Percentiles rank a stretch among this genome's conserved stretches.
These are phyloP conservation scores for Cryptococcus sp. DNA, from an alignment of 1,284 basidiomycete genomes.

Conservation along the genomic window DNA sequence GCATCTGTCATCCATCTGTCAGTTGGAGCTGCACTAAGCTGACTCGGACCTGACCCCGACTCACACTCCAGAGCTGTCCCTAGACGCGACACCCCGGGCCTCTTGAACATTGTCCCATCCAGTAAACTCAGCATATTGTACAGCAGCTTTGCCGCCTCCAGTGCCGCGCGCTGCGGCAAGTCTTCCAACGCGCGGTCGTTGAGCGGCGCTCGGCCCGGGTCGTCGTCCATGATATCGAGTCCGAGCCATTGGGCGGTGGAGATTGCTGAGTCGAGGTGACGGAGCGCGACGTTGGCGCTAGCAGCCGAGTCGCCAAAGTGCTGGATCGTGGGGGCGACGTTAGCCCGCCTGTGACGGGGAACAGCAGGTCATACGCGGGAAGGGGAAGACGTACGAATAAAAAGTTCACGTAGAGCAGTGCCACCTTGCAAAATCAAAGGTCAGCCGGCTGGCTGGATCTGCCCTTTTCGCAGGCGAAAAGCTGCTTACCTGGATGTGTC, in stretches of 20 bases:
- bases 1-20: neutral
- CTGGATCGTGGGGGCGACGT: slow-evolving; percentile 1
- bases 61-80: neutral
- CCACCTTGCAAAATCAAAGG: slow-evolving; percentile 1
- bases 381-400: slow-evolving; percentile 15
- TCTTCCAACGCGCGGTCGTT: slow-evolving; percentile 9
- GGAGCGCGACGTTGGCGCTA: slow-evolving; percentile 17
- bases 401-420: slow-evolving; percentile 16
- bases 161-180: neutral
- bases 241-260: slow-evolving; percentile 22
- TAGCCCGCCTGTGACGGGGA: neutral
- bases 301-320: slow-evolving; percentile 21
- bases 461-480: neutral
- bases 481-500: slow-evolving; percentile 20
- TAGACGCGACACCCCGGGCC: slow-evolving; percentile 18
- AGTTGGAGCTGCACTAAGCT: neutral
- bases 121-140: slow-evolving; percentile 15
- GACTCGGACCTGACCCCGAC: neutral
- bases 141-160: slow-evolving; percentile 18
- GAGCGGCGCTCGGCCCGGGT: neutral
- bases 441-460: neutral
- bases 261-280: slow-evolving; percentile 20
- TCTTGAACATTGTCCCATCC: slow-evolving; percentile 19
- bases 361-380: neutral
- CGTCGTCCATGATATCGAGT: slow-evolving; percentile 11